Base-by-base conservation (phyloP, 2,329 filamentous ascomycete species). In the Chlorencoelia australis region DNA sequence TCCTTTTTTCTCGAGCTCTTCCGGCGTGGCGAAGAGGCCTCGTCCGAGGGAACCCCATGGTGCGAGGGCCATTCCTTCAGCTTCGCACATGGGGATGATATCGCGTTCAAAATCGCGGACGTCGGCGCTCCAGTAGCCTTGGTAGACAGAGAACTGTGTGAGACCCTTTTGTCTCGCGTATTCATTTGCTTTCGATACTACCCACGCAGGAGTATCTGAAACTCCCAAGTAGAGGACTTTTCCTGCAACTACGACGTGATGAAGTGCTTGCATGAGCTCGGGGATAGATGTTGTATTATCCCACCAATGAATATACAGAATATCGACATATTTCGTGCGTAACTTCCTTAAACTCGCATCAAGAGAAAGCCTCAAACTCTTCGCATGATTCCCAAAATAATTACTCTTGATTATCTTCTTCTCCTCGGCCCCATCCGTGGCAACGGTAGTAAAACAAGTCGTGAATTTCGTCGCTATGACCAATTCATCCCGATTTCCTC, bases 221-320 rank as follows among this genome's bases (percentile, higher is more conserved):
- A 80, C 65, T 3, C 79, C 79, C 0, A 83, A 62, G 47, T 82
- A 81, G 13, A 75, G 58, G 0, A 82, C 74, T 48, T 81, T 81
- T 13, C 76, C 74, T 1, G 62, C 49, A 1, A 52, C 40, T 2
- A 82, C 73, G 3, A 80, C 61, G 16, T 67, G 59, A 51, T 82
- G 75, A 19, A 82, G 63, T 1, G 66, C 65, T 37, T 79, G 71
- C 79, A 83, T 83, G 32, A 82, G 29, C 51, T 83, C 77, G 0
- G 68, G 63, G 33, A 82, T 71, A 0, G 65, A 67, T 3, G 73
- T 73, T 11, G 66, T 70, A 50, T 66, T 76, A 54, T 82, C 77
- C 37, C 41, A 47, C 29, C 31, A 34, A 14, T 37, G 28, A 5
- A 37, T 7, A 24, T 61, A 42, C 44, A 72, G 66, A 33, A 80